Evolutionary conservation across 345 rosid species (phyloP).

Genomic region (Corymbia maculata): DNA sequence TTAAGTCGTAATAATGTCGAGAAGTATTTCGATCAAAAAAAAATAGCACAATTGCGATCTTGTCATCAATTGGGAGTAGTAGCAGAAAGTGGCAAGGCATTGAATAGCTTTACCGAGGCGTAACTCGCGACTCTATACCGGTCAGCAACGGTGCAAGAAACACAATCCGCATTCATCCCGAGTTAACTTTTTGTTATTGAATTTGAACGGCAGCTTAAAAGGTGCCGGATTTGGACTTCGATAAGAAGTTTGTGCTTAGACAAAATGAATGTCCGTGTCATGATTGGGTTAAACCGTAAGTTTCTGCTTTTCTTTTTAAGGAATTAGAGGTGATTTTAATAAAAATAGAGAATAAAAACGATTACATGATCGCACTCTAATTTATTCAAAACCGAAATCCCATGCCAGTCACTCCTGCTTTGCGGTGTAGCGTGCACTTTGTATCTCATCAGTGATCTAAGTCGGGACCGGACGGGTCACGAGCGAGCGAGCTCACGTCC

Average conservation of each 20-base stretch:
- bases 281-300: background rate
- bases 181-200: background rate
- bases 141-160: background rate
- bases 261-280: background rate
- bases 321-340: background rate
- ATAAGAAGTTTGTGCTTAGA: background rate
- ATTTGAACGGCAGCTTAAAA: too few species aligned
- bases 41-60: background rate
- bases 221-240: too few species aligned
- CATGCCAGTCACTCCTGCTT: background rate
- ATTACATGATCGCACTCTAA: background rate
- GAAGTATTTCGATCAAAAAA: too few species aligned
- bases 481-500: background rate
- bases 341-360: background rate
- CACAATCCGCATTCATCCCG: background rate
- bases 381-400: background rate
- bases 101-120: background rate
- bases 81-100: background rate
- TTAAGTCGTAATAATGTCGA: too few species aligned
- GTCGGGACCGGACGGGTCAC: background rate
- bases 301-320: background rate
- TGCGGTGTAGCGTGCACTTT: background rate
- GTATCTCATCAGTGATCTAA: too few species aligned
- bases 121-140: background rate
- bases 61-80: background rate